Evolutionary conservation across 2,329 filamentous ascomycete species (phyloP).

Genomic region (Paecilomyces sp.): DNA sequence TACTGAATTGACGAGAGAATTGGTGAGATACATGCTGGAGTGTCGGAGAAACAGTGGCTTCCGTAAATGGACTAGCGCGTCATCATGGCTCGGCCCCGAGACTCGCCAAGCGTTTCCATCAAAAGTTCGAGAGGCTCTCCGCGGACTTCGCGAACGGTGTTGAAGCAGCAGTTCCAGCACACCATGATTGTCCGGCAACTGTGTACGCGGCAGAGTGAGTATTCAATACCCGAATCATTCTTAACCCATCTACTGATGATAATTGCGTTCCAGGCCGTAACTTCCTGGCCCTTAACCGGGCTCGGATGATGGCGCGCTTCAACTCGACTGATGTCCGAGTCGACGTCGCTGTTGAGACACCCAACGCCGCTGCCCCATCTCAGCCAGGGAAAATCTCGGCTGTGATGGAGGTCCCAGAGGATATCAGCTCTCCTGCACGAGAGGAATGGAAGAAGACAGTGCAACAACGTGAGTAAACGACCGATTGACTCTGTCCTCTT

Average conservation of each 20-base stretch:
- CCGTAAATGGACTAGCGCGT: not conserved
- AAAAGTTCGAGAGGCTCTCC: conserved; percentile 1
- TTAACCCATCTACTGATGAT: conserved; percentile 8
- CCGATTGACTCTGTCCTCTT: not conserved
- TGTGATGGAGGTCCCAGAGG: conserved; percentile 2
- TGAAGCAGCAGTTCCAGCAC: conserved; percentile 5
- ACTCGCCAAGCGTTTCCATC: not conserved
- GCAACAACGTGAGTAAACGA: conserved; percentile 16
- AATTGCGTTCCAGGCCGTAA: conserved; percentile 25
- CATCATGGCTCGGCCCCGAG: not conserved
- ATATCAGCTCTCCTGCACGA: conserved; percentile 2
- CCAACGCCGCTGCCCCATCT: conserved; percentile 5
- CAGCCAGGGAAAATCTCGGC: conserved; percentile 8
- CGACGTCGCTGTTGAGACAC: conserved; percentile 16
- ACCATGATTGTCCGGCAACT: conserved; percentile 36
- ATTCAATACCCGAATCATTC: not conserved
- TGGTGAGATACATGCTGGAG: not conserved
- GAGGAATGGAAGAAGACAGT: conserved; percentile 11
- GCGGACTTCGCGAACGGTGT: conserved; percentile 4
- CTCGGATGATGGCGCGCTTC: conserved; percentile 25
- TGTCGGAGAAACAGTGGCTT: not conserved
- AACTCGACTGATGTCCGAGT: conserved; percentile 23
- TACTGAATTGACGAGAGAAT: not conserved
- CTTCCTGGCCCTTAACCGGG: conserved; percentile 24
- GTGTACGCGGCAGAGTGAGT: conserved; percentile 34